Evolutionary conservation across 306 rosid species (phyloP).

Genomic region (Alnus glutinosa): DNA sequence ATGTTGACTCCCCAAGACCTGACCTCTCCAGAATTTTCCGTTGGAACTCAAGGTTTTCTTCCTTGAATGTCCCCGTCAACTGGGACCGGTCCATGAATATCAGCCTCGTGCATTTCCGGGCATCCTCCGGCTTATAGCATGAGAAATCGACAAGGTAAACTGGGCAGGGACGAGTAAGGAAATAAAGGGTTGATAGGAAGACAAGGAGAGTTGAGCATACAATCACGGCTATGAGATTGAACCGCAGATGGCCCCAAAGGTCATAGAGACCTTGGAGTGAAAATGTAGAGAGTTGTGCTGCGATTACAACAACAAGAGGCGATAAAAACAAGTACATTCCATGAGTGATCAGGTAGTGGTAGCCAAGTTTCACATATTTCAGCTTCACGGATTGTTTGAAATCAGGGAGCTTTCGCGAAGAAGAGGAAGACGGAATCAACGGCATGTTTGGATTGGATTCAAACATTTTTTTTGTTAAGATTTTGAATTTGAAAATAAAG

Average conservation of each 20-base stretch:
- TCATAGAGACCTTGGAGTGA: constrained; percentile 44
- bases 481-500: background rate
- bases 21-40: constrained; percentile 58
- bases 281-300: constrained; percentile 46
- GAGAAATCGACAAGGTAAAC: constrained; percentile 63
- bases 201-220: constrained; percentile 48
- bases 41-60: constrained; percentile 51
- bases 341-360: constrained; percentile 58
- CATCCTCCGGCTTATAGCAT: constrained; percentile 61
- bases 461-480: background rate
- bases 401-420: constrained; percentile 46
- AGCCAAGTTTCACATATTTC: constrained; percentile 64
- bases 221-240: constrained; percentile 46
- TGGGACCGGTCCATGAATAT: constrained; percentile 49
- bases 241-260: constrained; percentile 53
- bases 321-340: constrained; percentile 52
- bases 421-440: constrained; percentile 18
- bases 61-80: constrained; percentile 42
- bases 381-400: constrained; percentile 54
- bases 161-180: constrained; percentile 46
- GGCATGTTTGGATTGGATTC: constrained; percentile 34
- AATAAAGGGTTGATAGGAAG: constrained; percentile 49
- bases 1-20: constrained; percentile 63
- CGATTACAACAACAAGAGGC: constrained; percentile 38
- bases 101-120: constrained; percentile 51